Percentiles rank a stretch among this genome's conserved stretches.
These are phyloP conservation scores for Leccinum subgranulosum DNA, from an alignment of 768 basidiomycete genomes.

Conservation along the genomic window DNA sequence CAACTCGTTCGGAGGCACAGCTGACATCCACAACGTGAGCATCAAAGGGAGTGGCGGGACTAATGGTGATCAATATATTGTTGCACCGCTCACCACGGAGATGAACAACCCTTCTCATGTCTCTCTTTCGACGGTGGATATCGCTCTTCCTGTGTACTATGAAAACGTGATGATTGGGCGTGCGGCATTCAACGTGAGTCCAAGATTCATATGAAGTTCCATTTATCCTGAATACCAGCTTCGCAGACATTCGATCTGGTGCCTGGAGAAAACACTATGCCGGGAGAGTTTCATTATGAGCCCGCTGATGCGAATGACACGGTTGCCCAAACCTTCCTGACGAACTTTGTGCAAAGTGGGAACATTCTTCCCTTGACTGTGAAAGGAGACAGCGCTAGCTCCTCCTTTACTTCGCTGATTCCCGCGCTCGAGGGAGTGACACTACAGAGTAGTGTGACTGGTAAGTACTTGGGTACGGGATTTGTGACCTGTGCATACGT, in stretches of 20 bases:
- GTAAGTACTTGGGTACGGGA: constrained; percentile 25
- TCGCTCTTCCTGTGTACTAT: constrained; percentile 58
- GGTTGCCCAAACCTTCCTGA: constrained; percentile 57
- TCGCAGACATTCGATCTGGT: constrained; percentile 51
- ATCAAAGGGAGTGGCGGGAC: constrained; percentile 65
- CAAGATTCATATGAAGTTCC: neutral
- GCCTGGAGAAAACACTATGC: constrained; percentile 52
- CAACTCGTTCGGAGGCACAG: constrained; percentile 52
- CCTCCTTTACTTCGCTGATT: constrained; percentile 59
- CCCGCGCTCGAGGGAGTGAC: constrained; percentile 53
- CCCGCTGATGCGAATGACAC: constrained; percentile 67
- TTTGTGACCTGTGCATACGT: neutral
- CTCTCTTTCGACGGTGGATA: constrained; percentile 53
- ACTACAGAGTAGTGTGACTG: constrained; percentile 47
- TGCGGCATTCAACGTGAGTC: constrained; percentile 54
- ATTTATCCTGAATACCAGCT: neutral
- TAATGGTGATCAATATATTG: constrained; percentile 59
- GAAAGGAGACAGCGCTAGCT: constrained; percentile 55
- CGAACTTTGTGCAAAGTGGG: constrained; percentile 54
- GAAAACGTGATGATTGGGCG: constrained; percentile 55
- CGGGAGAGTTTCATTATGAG: constrained; percentile 65
- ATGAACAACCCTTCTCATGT: constrained; percentile 69
- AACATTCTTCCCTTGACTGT: constrained; percentile 49
- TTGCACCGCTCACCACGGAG: constrained; percentile 52
- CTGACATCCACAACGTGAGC: constrained; percentile 51